phyloP scores from a whole-genome alignment of 176 grass and related monocot genomes.

The Aegilops speltoides region DNA sequence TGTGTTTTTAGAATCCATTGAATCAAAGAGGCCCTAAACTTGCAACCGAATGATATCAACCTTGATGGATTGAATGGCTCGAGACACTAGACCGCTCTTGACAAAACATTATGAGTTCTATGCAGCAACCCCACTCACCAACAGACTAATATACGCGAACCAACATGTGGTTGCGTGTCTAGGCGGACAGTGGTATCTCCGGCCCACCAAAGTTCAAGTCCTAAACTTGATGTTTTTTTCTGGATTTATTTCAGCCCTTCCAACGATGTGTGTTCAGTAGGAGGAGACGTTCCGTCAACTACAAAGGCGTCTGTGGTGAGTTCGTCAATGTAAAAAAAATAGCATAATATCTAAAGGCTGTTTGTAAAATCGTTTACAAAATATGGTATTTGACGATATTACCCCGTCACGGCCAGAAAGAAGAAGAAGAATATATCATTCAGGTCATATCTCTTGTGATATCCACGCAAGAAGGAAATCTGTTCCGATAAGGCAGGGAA shows the following conservation, averaged over 20 bases:
- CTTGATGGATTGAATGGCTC: neutral
- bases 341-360: neutral
- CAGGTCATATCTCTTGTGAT: neutral
- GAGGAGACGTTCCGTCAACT: too few species aligned
- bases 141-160: neutral
- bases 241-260: too few species aligned
- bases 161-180: too few species aligned
- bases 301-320: too few species aligned
- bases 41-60: neutral
- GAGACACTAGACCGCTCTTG: neutral
- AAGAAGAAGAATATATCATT: neutral
- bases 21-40: too few species aligned
- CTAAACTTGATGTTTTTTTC: too few species aligned
- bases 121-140: neutral
- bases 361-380: neutral
- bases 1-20: too few species aligned
- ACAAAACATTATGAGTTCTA: neutral
- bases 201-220: too few species aligned
- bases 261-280: too few species aligned
- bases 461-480: neutral
- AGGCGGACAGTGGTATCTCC: too few species aligned
- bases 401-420: too few species aligned
- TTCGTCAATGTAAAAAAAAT: too few species aligned
- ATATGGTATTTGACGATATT: neutral
- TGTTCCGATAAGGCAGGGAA: constrained; percentile 1